These are phyloP conservation scores for Neodidymelliopsis sp. DNA, from an alignment of 2,329 filamentous ascomycete species.

Conservation along the genomic window DNA sequence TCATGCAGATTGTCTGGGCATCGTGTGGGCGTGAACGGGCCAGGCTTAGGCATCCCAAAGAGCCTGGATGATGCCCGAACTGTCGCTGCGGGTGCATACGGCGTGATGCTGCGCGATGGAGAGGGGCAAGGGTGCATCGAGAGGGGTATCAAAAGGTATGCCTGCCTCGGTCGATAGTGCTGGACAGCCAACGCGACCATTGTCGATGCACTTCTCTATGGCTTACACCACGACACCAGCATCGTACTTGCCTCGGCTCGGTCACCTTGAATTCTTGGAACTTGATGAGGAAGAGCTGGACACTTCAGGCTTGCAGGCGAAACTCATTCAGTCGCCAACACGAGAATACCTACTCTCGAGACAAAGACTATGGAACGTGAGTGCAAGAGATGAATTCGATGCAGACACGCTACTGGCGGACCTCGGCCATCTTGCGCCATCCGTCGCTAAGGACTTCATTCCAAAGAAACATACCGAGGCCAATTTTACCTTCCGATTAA, in stretches of 20 bases:
- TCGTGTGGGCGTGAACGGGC: constrained; percentile 16
- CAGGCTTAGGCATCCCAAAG: constrained; percentile 15
- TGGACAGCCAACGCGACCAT: constrained; percentile 2
- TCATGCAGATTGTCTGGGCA: constrained; percentile 18
- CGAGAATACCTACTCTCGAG: constrained; percentile 27
- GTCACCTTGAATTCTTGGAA: constrained; percentile 40
- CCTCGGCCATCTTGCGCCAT: constrained; percentile 37
- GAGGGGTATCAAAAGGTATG: constrained; percentile 22
- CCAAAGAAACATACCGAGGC: constrained; percentile 29
- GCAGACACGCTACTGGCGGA: constrained; percentile 35
- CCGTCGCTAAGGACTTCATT: constrained; percentile 42
- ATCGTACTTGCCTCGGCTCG: constrained; percentile 28
- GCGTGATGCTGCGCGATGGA: constrained; percentile 21
- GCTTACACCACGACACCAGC: constrained; percentile 18
- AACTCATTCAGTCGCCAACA: constrained; percentile 29
- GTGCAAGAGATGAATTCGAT: constrained; percentile 22
- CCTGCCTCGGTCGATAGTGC: constrained; percentile 12
- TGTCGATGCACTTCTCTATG: constrained; percentile 29
- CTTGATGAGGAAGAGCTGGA: constrained; percentile 43
- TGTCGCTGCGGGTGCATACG: constrained; percentile 25
- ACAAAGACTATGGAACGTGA: constrained; percentile 3
- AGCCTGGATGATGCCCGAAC: constrained; percentile 9
- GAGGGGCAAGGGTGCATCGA: constrained; percentile 23
- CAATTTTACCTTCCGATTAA: constrained; percentile 49
- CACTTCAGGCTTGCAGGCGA: constrained; percentile 35